Conservation (phyloP, 208 protist species). For the Trypanosoma grayi region DNA sequence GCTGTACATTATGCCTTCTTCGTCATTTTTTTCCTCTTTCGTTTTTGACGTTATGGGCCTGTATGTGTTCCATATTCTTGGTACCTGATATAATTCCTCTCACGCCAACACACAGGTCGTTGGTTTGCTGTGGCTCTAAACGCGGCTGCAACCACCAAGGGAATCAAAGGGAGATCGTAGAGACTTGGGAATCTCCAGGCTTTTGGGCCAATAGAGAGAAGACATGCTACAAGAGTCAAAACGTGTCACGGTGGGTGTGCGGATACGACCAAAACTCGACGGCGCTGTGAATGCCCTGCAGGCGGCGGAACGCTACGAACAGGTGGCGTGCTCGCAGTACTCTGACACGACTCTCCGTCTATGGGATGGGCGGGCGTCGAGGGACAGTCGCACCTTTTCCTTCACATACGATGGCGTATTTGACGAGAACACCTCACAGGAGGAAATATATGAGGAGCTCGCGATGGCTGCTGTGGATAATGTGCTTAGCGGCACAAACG, state of each 20-base stretch:
- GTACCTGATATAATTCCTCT: background rate
- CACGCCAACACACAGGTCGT: background rate
- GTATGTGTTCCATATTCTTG: background rate
- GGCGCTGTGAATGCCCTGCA: conserved; percentile 53
- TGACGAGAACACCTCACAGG: conserved; percentile 81
- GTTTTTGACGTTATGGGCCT: background rate
- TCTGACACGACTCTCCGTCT: conserved; percentile 68
- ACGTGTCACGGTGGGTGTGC: conserved; percentile 81
- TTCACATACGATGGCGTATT: conserved; percentile 90
- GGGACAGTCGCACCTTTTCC: conserved; percentile 46
- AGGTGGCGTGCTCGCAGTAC: conserved; percentile 40
- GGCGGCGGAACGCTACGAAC: conserved; percentile 67
- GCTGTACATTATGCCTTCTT: background rate
- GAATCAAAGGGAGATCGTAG: background rate
- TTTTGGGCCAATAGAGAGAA: background rate
- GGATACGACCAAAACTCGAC: conserved; percentile 74
- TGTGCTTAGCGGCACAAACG: conserved; percentile 79
- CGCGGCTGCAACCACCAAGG: background rate
- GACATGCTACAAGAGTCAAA: conserved; percentile 23
- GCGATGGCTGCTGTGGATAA: conserved; percentile 79
- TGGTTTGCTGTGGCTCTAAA: background rate
- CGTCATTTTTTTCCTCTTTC: background rate
- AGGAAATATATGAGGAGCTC: conserved; percentile 90
- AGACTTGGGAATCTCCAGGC: too few relatives aligned
- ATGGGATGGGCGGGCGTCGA: conserved; percentile 43